These are phyloP conservation scores for Boletus albobrunnescens DNA, from an alignment of 1,284 basidiomycete genomes.

Conservation along the genomic window DNA sequence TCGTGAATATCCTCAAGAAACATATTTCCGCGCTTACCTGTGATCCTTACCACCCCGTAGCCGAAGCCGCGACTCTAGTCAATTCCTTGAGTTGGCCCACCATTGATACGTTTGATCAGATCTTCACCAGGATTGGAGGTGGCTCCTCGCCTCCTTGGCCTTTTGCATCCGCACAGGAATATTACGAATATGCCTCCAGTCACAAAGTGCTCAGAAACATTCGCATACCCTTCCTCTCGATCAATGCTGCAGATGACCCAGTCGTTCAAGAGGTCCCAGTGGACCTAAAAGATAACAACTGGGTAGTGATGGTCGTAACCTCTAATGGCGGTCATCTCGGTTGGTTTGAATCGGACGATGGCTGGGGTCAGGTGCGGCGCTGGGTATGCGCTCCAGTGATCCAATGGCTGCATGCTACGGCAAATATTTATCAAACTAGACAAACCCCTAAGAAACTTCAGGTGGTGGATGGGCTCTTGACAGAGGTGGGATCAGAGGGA, in stretches of 20 bases:
- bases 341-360: constrained; percentile 73
- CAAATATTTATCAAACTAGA: constrained; percentile 42
- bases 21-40: constrained; percentile 51
- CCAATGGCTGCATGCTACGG: constrained; percentile 67
- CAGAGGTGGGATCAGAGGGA: constrained; percentile 40
- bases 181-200: constrained; percentile 74
- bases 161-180: constrained; percentile 70
- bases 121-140: constrained; percentile 71
- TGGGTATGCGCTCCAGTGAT: constrained; percentile 74
- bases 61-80: constrained; percentile 45
- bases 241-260: constrained; percentile 92
- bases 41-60: constrained; percentile 50
- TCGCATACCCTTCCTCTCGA: constrained; percentile 70
- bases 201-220: constrained; percentile 55
- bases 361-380: constrained; percentile 46
- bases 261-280: constrained; percentile 66
- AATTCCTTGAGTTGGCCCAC: constrained; percentile 50
- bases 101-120: constrained; percentile 59
- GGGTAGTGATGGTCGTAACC: constrained; percentile 74
- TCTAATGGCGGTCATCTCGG: constrained; percentile 88
- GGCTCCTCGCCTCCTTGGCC: constrained; percentile 80
- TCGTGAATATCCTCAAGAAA: constrained; percentile 62
- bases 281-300: constrained; percentile 55
- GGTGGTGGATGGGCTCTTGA: constrained; percentile 56
- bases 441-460: constrained; percentile 31